phyloP scores from a whole-genome alignment of 2,329 filamentous ascomycete genomes.

The Claviceps purpurea region DNA sequence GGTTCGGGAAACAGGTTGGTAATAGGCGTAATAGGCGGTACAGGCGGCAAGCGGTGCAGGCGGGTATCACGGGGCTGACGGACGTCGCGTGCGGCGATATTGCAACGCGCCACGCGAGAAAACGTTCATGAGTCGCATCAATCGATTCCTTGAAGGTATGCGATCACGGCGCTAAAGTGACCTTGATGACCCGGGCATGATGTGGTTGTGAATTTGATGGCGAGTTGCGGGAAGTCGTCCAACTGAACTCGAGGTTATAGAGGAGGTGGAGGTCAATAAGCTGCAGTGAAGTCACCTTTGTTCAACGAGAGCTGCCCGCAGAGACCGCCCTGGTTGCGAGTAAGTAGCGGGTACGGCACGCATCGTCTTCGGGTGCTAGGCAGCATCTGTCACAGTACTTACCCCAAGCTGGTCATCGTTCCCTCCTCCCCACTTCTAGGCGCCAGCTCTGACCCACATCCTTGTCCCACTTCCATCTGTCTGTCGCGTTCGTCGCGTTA shows the following conservation, averaged over 20 bases:
- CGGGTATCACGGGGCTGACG: slow-evolving; percentile 10
- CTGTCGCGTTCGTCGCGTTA: slow-evolving; percentile 16
- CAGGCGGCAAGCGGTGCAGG: not conserved
- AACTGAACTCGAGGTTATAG: slow-evolving; percentile 12
- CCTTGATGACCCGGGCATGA: slow-evolving; percentile 31
- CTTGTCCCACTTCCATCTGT: slow-evolving; percentile 5
- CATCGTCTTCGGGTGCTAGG: not conserved
- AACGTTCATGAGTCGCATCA: slow-evolving; percentile 30
- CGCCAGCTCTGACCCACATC: not conserved
- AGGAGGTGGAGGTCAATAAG: slow-evolving; percentile 16
- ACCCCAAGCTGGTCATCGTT: slow-evolving; percentile 2
- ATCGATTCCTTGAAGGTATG: slow-evolving; percentile 22
- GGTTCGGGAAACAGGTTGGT: slow-evolving; percentile 11
- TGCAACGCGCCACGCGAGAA: slow-evolving; percentile 32
- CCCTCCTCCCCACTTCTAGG: slow-evolving; percentile 5
- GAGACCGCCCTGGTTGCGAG: not conserved
- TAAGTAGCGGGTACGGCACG: not conserved
- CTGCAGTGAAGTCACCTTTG: slow-evolving; percentile 17
- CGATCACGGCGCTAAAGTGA: slow-evolving; percentile 28
- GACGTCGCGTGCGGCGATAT: slow-evolving; percentile 32
- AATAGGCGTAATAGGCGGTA: slow-evolving; percentile 15
- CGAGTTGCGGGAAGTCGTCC: slow-evolving; percentile 10
- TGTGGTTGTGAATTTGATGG: slow-evolving; percentile 28
- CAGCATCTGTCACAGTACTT: slow-evolving; percentile 10
- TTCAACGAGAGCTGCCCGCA: slow-evolving; percentile 15